These are phyloP conservation scores for Rhododendron molle DNA, from an alignment of 148 eudicot genomes.

Conservation along the genomic window DNA sequence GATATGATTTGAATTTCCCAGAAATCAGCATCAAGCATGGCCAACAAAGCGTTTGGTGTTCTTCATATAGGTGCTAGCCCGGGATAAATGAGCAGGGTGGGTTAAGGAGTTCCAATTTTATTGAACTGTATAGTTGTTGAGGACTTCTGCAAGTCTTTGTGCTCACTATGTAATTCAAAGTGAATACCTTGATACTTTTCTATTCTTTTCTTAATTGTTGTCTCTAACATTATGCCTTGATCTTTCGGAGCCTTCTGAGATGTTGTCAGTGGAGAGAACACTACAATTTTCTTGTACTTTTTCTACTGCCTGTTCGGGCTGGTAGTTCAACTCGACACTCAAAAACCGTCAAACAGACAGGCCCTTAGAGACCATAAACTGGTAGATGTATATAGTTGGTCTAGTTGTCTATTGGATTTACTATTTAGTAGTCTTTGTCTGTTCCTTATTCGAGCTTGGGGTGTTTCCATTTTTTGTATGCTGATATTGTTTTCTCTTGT, in stretches of 20 bases:
- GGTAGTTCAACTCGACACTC: background rate
- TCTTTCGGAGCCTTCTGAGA: background rate
- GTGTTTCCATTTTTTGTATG: background rate
- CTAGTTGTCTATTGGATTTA: slow-evolving; percentile 3
- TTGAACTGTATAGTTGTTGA: background rate
- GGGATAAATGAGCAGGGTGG: background rate
- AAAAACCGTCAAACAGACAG: background rate
- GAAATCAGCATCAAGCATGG: background rate
- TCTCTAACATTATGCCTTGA: background rate
- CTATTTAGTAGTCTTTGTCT: background rate
- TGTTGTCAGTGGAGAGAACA: background rate
- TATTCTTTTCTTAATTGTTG: background rate
- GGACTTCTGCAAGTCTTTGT: background rate
- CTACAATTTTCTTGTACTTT: background rate
- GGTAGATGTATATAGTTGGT: background rate
- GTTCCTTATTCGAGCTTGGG: background rate
- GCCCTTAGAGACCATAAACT: background rate
- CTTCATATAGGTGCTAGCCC: background rate
- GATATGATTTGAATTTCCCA: background rate
- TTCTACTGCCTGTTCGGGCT: background rate
- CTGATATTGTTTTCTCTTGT: background rate
- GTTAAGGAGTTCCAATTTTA: background rate
- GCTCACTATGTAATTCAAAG: background rate
- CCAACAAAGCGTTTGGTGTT: background rate
- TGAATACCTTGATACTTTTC: background rate